Base-by-base conservation (phyloP, 2,329 filamentous ascomycete genomes). In the Mycosphaerella sp. region DNA sequence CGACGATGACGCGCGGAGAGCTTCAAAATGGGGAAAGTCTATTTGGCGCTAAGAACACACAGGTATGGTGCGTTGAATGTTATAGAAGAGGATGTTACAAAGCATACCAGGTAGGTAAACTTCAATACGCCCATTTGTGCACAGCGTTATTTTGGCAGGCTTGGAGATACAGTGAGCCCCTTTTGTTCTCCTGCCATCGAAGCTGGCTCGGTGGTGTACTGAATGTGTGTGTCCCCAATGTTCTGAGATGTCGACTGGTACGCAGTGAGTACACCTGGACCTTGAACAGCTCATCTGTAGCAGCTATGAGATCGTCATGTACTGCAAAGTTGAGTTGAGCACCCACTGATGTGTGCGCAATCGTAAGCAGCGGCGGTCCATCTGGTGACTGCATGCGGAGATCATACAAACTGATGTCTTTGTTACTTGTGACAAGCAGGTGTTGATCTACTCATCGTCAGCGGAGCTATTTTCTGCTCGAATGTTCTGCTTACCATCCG, bases 211-310 rank as follows among this genome's bases (percentile, higher is more conserved):
- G 14, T 48, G 45, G 7, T 26, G 41, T 9, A 29, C 9, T 42
- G 51, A 14, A 12, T 48, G 6, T 4, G 40, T 50, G 11, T 29
- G 10, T 1, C 43, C 23, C 32, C 41, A 65, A 36, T 4, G 59
- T 59, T 31, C 46, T 56, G 36, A 66, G 12, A 34, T 45, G 42
- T 40, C 42, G 53, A 12, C 64, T 62, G 2, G 55, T 55, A 1
- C 56, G 52, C 8, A 66, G 44, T 17, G 61, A 63, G 40, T 64
- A 63, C n/a, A 59, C 47, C 46, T 64, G 59, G 1, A 67, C 41
- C 11, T 58, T 53, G 46, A 62, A 58, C 36, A 55, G 41, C 29
- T 49, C 43, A 47, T 64, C 62, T 6, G 57, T 41, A 8, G 64
- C 63, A 12, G 64, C 61, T 7, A 66, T 38, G 11, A 62, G 17